A percentile compares a stretch with the other conserved stretches of the same genome.
These are phyloP conservation scores for Suhomyces sp. DNA, from an alignment of 805 yeast genomes.

Conservation along the genomic window DNA sequence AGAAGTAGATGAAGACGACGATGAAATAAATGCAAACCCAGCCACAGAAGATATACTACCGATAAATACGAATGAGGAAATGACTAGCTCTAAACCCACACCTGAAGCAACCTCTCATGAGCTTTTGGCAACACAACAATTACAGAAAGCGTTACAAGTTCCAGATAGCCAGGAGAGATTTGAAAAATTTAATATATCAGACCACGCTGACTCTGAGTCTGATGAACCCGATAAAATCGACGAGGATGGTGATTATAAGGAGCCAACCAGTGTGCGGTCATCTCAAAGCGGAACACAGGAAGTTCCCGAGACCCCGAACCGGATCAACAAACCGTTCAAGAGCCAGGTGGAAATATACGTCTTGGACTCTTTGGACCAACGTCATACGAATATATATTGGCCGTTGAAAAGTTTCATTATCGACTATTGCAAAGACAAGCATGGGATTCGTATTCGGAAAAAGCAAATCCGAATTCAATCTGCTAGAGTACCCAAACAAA, in stretches of 20 bases:
- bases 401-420: conserved; percentile 61
- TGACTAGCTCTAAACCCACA: too few relatives aligned
- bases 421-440: conserved; percentile 68
- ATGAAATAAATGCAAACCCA: not conserved
- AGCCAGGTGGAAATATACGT: conserved; percentile 51
- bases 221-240: too few relatives aligned
- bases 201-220: conserved; percentile 1
- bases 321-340: conserved; percentile 4
- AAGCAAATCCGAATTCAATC: conserved; percentile 47
- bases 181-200: conserved; percentile 4
- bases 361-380: conserved; percentile 73
- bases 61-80: too few relatives aligned
- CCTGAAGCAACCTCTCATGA: too few relatives aligned
- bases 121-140: conserved; percentile 1
- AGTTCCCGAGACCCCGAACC: conserved; percentile 1
- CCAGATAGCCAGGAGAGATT: conserved; percentile 7
- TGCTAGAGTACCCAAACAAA: conserved; percentile 75
- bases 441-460: conserved; percentile 45
- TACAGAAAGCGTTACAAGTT: conserved; percentile 7
- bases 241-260: too few relatives aligned
- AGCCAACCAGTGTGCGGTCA: too few relatives aligned
- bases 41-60: too few relatives aligned
- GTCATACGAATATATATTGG: conserved; percentile 49
- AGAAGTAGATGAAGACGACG: not conserved
- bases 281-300: not conserved